Evolutionary conservation across 2,329 filamentous ascomycete genomes (phyloP).

Genomic region (Talaromyces pinophilus): DNA sequence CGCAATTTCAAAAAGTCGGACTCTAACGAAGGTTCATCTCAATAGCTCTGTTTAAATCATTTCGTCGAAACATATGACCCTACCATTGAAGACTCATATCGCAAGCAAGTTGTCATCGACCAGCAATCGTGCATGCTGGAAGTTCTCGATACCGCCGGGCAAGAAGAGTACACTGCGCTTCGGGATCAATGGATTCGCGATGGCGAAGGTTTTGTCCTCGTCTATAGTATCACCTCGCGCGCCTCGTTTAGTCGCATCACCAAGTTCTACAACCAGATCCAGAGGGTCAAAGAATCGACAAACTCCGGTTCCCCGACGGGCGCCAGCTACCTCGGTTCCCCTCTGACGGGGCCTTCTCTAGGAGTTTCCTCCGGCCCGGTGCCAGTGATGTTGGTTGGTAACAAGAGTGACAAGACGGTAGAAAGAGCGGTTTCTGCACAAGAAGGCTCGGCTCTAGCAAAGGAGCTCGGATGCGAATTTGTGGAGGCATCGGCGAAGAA

Average conservation of each 20-base stretch:
- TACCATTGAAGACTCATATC: constrained; percentile 68
- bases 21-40: not conserved
- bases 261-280: constrained; percentile 94
- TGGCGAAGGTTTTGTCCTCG: constrained; percentile 93
- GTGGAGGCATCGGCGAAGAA: constrained; percentile 97
- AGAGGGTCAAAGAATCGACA: constrained; percentile 88
- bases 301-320: constrained; percentile 57
- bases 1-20: not conserved
- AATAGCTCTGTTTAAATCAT: constrained; percentile 88
- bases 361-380: constrained; percentile 62
- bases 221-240: constrained; percentile 97
- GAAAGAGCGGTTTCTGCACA: constrained; percentile 96
- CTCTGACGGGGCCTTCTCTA: constrained; percentile 44
- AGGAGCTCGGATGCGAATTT: constrained; percentile 92
- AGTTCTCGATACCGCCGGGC: constrained; percentile 93
- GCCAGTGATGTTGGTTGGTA: constrained; percentile 96
- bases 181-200: constrained; percentile 98
- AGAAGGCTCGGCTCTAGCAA: constrained; percentile 87
- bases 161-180: constrained; percentile 96
- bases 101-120: constrained; percentile 79
- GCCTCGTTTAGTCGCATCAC: constrained; percentile 94
- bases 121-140: constrained; percentile 90
- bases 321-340: constrained; percentile 54
- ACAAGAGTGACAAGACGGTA: constrained; percentile 95
- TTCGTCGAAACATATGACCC: constrained; percentile 89